A percentile compares a stretch with the other conserved stretches of the same genome.
phyloP scores from a whole-genome alignment of 2,329 filamentous ascomycete genomes.

The Bipolaris gigantea region DNA sequence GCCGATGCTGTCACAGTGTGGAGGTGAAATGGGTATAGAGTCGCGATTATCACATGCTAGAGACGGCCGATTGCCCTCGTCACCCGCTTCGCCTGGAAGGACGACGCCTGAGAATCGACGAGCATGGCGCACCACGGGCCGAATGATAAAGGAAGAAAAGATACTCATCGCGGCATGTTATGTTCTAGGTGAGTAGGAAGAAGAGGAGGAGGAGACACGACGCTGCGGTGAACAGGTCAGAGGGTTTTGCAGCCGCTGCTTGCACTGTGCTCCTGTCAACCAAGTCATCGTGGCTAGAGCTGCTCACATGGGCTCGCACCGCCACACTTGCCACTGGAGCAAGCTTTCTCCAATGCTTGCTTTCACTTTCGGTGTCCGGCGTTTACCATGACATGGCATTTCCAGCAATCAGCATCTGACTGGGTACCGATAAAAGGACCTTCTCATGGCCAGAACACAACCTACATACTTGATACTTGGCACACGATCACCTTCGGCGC shows the following conservation, averaged over 20 bases:
- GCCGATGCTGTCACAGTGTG: slow-evolving; percentile 8
- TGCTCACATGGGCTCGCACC: slow-evolving; percentile 12
- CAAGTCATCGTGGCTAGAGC: slow-evolving; percentile 12
- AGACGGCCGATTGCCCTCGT: slow-evolving; percentile 14
- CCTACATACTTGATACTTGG: background rate
- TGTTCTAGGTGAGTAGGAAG: background rate
- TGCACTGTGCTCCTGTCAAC: slow-evolving; percentile 14
- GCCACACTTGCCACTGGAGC: slow-evolving; percentile 11
- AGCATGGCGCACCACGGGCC: slow-evolving; percentile 46
- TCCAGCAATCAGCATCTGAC: slow-evolving; percentile 4
- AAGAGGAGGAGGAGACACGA: background rate
- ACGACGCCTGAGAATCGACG: slow-evolving; percentile 42
- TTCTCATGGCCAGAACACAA: background rate
- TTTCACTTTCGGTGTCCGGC: slow-evolving; percentile 10
- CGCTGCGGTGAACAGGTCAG: background rate
- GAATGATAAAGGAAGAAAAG: slow-evolving; percentile 46
- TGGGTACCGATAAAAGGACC: background rate
- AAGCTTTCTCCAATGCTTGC: background rate
- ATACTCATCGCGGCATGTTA: slow-evolving; percentile 43
- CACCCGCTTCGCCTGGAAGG: slow-evolving; percentile 20
- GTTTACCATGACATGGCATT: slow-evolving; percentile 1
- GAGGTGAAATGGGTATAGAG: slow-evolving; percentile 10
- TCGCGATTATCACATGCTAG: slow-evolving; percentile 37
- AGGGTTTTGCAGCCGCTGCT: slow-evolving; percentile 8
- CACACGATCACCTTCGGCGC: background rate